Percentiles rank a stretch among this genome's conserved stretches.
Conservation (phyloP, 2,329 filamentous ascomycete species). For the Trichoderma aggressivum region DNA sequence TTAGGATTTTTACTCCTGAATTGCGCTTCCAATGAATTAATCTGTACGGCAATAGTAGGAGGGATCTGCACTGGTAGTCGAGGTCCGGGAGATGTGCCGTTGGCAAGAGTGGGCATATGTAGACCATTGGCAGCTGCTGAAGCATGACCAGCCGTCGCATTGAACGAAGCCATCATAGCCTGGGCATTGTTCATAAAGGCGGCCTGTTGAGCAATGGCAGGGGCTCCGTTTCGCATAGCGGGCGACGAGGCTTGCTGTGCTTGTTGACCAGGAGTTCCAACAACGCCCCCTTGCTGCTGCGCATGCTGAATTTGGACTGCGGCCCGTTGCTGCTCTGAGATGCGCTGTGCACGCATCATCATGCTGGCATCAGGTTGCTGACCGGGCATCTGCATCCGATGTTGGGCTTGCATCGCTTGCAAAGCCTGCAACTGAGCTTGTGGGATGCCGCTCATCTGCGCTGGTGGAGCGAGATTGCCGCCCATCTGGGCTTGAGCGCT, state of each 20-base stretch:
- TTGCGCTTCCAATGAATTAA: slow-evolving; percentile 50
- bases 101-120: slow-evolving; percentile 45
- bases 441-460: slow-evolving; percentile 62
- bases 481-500: slow-evolving; percentile 47
- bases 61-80: slow-evolving; percentile 44
- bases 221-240: slow-evolving; percentile 40
- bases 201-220: slow-evolving; percentile 49
- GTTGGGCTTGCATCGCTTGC: slow-evolving; percentile 44
- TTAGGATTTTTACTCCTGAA: slow-evolving; percentile 51
- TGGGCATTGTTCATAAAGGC: slow-evolving; percentile 52
- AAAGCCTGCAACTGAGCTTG: slow-evolving; percentile 66
- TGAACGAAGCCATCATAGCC: slow-evolving; percentile 51
- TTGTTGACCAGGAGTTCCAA: slow-evolving; percentile 33
- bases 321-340: slow-evolving; percentile 62
- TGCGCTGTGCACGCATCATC: slow-evolving; percentile 62
- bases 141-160: slow-evolving; percentile 40
- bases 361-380: slow-evolving; percentile 50
- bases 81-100: slow-evolving; percentile 42
- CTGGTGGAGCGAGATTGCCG: slow-evolving; percentile 49
- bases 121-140: slow-evolving; percentile 45
- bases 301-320: slow-evolving; percentile 45
- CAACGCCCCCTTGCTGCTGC: slow-evolving; percentile 31
- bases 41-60: slow-evolving; percentile 46
- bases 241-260: slow-evolving; percentile 45
- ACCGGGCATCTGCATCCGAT: slow-evolving; percentile 53